phyloP scores from a whole-genome alignment of 2,329 filamentous ascomycete species.

The Dothistroma septosporum region DNA sequence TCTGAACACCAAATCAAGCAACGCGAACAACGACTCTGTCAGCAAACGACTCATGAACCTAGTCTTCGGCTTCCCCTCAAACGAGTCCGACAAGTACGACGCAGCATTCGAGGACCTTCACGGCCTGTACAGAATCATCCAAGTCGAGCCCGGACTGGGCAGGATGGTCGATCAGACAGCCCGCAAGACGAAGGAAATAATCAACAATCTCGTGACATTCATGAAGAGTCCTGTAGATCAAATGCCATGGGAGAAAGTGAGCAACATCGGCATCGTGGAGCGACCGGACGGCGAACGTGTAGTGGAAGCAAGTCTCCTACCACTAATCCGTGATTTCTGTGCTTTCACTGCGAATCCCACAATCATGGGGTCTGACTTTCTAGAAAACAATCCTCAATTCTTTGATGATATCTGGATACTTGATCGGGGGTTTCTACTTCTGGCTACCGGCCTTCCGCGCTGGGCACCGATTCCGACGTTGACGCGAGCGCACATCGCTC shows the following conservation, averaged over 20 bases:
- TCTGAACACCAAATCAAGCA: slow-evolving; percentile 36
- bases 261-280: slow-evolving; percentile 42
- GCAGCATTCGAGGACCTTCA: slow-evolving; percentile 35
- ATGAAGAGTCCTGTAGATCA: slow-evolving; percentile 58
- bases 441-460: slow-evolving; percentile 54
- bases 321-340: slow-evolving; percentile 55
- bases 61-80: slow-evolving; percentile 41
- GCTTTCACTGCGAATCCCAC: slow-evolving; percentile 49
- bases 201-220: slow-evolving; percentile 58
- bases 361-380: slow-evolving; percentile 51
- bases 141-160: slow-evolving; percentile 46
- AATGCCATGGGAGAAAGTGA: slow-evolving; percentile 57
- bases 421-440: slow-evolving; percentile 51
- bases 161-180: slow-evolving; percentile 39
- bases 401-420: slow-evolving; percentile 54
- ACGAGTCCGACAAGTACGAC: slow-evolving; percentile 36
- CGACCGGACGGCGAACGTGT: slow-evolving; percentile 39
- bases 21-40: slow-evolving; percentile 30
- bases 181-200: slow-evolving; percentile 41
- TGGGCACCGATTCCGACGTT: slow-evolving; percentile 53
- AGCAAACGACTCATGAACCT: slow-evolving; percentile 27
- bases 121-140: slow-evolving; percentile 41
- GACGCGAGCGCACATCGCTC: slow-evolving; percentile 44
- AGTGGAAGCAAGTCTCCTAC: slow-evolving; percentile 51
- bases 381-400: slow-evolving; percentile 51